A percentile compares a stretch with the other conserved stretches of the same genome.
These are phyloP conservation scores for Diddensiella transvaalensis DNA, from an alignment of 805 yeast species.

Conservation along the genomic window DNA sequence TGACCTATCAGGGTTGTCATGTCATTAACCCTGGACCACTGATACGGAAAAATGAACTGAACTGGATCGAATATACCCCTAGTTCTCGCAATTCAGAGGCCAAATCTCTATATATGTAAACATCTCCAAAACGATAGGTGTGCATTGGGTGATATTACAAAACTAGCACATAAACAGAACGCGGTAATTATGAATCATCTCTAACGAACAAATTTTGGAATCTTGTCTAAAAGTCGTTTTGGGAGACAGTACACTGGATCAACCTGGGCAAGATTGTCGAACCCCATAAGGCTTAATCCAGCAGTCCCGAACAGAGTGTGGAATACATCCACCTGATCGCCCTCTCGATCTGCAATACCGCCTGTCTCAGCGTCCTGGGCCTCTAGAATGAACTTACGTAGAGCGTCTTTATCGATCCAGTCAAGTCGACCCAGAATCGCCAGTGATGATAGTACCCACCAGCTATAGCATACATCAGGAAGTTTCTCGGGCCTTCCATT, in stretches of 20 bases:
- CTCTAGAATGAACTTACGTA: constrained; percentile 62
- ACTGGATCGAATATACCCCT: constrained; percentile 73
- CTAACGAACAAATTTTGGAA: constrained; percentile 6
- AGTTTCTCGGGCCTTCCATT: constrained; percentile 95
- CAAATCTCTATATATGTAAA: constrained; percentile 22
- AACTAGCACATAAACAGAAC: neutral
- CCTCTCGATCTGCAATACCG: constrained; percentile 90
- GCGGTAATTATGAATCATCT: neutral
- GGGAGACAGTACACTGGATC: constrained; percentile 93
- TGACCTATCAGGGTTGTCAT: constrained; percentile 78
- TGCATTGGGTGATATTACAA: neutral
- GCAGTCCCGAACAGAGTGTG: constrained; percentile 91
- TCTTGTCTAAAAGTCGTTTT: constrained; percentile 36
- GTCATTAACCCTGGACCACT: constrained; percentile 69
- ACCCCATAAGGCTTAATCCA: constrained; percentile 75
- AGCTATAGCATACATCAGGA: constrained; percentile 96
- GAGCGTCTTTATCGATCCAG: constrained; percentile 69
- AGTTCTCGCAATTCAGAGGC: constrained; percentile 45
- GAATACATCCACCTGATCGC: constrained; percentile 85
- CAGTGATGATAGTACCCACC: constrained; percentile 91
- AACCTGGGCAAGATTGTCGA: constrained; percentile 53
- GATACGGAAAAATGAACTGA: constrained; percentile 43
- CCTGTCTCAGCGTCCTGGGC: constrained; percentile 80
- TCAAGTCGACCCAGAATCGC: constrained; percentile 61
- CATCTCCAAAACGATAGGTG: neutral